Evolutionary conservation across 73 alveolate species (phyloP), one percentile per base, ranked within the genome.

Genomic region (Symbiodinium natans): DNA sequence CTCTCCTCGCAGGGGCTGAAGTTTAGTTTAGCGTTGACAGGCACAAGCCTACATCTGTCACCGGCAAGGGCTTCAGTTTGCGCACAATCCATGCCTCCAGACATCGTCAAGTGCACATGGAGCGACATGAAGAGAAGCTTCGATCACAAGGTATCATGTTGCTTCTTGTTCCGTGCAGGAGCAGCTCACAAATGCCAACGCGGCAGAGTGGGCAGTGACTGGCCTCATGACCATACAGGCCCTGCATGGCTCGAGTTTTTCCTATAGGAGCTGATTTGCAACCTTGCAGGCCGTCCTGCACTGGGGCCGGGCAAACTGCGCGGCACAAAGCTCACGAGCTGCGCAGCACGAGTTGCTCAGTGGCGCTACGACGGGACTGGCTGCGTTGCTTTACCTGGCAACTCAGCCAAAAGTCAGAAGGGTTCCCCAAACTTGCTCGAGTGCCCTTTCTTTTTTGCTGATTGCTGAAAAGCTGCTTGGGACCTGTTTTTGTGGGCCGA

Each of bases 321-420:
- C 80, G 17, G 80, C 36, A 36, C 80, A 63, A 29, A 63, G 80
- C 5, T 63, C 80, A n/a, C 80, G 80, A 6, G 80, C 80, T 23
- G 80, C 80, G 11, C 40, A 63, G 80, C 80, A 63, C 80, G 80
- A 63, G 33, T 29, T 63, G 31, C 80, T 63, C 80, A 63, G 80
- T 9, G 80, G 80, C 80, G 80, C 80, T 63, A 29, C 80, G 31
- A 63, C 80, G 19, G 80, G 80, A 2, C 80, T 63, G 23, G 38
- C 38, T 29, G 80, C 38, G 19, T 36, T 63, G 11, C 80, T 63
- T 11, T 63, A 63, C 80, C 33, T 63, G 80, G 80, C 1, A 31
- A n/a, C 80, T 63, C 36, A 36, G 80, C 38, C 33, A 25, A 3
- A 63, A 63, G 29, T 63, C 11, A n/a, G 33, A 2, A 63, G 27